Base-by-base conservation (phyloP, 2,329 filamentous ascomycete genomes). In the Epichloe amarillans region DNA sequence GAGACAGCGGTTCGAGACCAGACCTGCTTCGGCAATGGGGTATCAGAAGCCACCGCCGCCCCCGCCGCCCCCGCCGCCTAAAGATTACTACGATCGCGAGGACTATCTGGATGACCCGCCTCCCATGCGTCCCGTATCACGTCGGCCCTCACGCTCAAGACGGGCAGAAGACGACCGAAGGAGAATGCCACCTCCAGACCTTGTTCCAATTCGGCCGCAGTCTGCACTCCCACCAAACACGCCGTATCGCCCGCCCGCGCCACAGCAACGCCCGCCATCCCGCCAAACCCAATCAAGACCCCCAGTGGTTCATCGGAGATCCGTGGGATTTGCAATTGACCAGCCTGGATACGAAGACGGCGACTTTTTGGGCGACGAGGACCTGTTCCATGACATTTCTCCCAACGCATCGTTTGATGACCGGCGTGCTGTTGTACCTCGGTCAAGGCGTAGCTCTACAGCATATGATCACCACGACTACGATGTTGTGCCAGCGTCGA, bases 161-260 rank as follows among this genome's bases (percentile, higher is more conserved):
- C 72, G 68, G 50, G 60, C 65, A 7, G 67, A 72, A 0, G 70
- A 75, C 1, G 73, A 75, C 48, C 67, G 70, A 35, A 63, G 58
- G 47, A 64, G 66, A 33, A 76, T 77, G 74, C 75, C 76, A 21
- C 74, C 75, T 11, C 74, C 74, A 4, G 60, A 60, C 2, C 59
- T 53, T 26, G 57, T 64, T 39, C 65, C 65, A 19, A 48, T 49
- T 47, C 62, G 72, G 14, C 70, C 65, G 1, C 63, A 66, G 55
- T 65, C 66, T 15, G 61, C 64, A 6, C 43, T 64, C 45, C 63
- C 63, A 11, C 56, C 57, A 26, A 53, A 58, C 6, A 56, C 59
- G 33, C 57, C 63, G 3, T 67, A 62, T 54, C 61, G 62, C 12
- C 57, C 63, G 12, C 63, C 62, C 6, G 55, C 46, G 64, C 7